Conservation (phyloP, 139 green algal species). For the Zygnema cylindricum region DNA sequence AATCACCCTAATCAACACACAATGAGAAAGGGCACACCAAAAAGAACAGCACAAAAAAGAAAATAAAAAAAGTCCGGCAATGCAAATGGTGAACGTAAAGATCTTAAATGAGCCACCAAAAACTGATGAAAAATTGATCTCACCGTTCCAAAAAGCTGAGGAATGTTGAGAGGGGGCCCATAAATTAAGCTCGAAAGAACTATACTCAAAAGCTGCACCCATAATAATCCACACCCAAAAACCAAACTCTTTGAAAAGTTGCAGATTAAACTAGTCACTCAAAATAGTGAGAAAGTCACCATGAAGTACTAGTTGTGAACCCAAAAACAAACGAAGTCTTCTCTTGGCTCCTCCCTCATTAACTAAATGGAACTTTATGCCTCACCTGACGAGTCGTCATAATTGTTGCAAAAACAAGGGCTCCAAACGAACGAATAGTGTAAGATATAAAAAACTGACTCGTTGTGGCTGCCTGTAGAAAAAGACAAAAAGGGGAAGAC, state of each 20-base stretch:
- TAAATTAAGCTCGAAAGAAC: constrained; percentile 88
- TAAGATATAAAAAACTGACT: constrained; percentile 84
- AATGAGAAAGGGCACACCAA: too few relatives aligned
- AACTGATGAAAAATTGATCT: too few relatives aligned
- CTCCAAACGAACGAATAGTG: constrained; percentile 81
- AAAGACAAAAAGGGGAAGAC: too few relatives aligned
- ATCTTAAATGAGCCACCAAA: too few relatives aligned
- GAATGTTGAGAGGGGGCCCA: constrained; percentile 74
- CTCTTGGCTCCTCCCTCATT: neutral
- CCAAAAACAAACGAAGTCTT: neutral
- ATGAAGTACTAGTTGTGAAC: neutral
- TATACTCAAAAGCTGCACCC: constrained; percentile 81
- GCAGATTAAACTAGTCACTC: neutral
- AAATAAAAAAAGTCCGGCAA: too few relatives aligned
- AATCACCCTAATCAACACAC: too few relatives aligned
- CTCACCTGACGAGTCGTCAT: constrained; percentile 85
- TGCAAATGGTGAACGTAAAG: too few relatives aligned
- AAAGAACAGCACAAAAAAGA: too few relatives aligned
- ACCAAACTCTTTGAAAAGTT: neutral
- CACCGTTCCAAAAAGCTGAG: constrained; percentile 67
- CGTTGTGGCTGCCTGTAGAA: constrained; percentile 48
- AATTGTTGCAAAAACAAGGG: constrained; percentile 88
- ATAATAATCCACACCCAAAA: neutral
- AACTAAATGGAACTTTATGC: neutral
- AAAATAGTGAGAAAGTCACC: neutral